phyloP scores from a whole-genome alignment of 202 grass and related monocot genomes.

The Elaeis oleifera region DNA sequence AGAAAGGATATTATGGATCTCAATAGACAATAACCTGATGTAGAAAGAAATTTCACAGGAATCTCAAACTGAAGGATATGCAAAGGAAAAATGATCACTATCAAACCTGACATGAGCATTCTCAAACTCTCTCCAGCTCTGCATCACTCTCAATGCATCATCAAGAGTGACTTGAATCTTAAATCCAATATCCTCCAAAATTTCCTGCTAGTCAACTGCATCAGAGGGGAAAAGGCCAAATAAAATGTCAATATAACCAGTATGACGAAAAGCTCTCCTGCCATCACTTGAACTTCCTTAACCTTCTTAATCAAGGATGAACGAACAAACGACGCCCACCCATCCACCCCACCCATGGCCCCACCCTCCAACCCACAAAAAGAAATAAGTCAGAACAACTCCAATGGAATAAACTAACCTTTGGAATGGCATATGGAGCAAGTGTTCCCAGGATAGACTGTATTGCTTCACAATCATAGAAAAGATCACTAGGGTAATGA shows the following conservation, averaged over 20 bases:
- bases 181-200: slow-evolving; percentile 26
- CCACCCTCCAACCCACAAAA: no score
- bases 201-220: slow-evolving; percentile 12
- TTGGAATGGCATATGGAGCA: slow-evolving; percentile 28
- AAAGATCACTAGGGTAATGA: slow-evolving; percentile 25
- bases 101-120: slow-evolving; percentile 17
- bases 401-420: slow-evolving; percentile 13
- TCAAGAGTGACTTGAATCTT: slow-evolving; percentile 21
- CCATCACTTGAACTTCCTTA: no score
- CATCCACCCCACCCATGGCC: no score
- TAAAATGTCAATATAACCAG: no score
- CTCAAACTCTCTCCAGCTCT: slow-evolving; percentile 13
- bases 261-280: no score
- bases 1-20: no score
- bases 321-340: no score
- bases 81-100: neutral
- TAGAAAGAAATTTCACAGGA: no score
- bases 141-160: slow-evolving; percentile 20
- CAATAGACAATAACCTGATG: no score
- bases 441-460: slow-evolving; percentile 16
- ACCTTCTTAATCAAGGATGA: no score
- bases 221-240: no score
- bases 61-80: no score
- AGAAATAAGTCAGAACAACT: neutral
- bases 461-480: slow-evolving; percentile 17